Evolutionary conservation across 495 filamentous ascomycete genomes (phyloP).

Genomic region (Bacidia gigantensis): DNA sequence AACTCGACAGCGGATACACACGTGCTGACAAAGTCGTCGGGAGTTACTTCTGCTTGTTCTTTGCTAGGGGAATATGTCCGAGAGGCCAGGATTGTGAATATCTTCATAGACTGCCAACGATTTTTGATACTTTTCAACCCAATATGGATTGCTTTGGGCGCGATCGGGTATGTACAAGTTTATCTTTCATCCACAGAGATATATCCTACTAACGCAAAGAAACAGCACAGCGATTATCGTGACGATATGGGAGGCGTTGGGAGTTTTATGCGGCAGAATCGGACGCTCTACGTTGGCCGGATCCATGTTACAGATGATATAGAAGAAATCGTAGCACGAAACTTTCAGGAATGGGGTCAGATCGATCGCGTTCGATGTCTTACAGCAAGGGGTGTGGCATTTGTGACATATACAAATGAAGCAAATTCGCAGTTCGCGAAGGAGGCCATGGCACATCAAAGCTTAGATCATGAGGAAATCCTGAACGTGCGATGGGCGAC

Average conservation of each 20-base stretch:
- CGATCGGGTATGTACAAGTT: slow-evolving; percentile 45
- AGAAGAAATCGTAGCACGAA: slow-evolving; percentile 85
- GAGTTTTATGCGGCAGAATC: slow-evolving; percentile 76
- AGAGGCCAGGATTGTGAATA: slow-evolving; percentile 89
- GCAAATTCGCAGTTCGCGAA: slow-evolving; percentile 82
- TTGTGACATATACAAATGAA: slow-evolving; percentile 79
- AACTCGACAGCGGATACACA: slow-evolving; percentile 75
- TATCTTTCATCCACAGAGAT: too few species aligned
- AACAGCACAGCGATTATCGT: slow-evolving; percentile 71
- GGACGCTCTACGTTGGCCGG: slow-evolving; percentile 67
- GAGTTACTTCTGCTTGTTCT: slow-evolving; percentile 85
- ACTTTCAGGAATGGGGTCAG: slow-evolving; percentile 90
- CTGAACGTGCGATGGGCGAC: slow-evolving; percentile 97
- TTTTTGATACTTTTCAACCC: slow-evolving; percentile 74
- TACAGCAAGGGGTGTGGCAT: slow-evolving; percentile 79
- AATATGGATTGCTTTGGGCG: slow-evolving; percentile 91
- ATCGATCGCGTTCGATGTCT: slow-evolving; percentile 81
- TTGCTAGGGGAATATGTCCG: slow-evolving; percentile 69
- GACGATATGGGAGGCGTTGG: slow-evolving; percentile 97
- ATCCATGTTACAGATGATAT: slow-evolving; percentile 97
- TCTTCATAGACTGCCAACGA: slow-evolving; percentile 69
- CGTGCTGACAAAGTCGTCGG: slow-evolving; percentile 68
- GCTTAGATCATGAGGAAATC: slow-evolving; percentile 75
- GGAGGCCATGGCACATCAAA: slow-evolving; percentile 82
- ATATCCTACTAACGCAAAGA: not conserved